Conservation (phyloP, 2,329 filamentous ascomycete species). For the Triangularia setosa region DNA sequence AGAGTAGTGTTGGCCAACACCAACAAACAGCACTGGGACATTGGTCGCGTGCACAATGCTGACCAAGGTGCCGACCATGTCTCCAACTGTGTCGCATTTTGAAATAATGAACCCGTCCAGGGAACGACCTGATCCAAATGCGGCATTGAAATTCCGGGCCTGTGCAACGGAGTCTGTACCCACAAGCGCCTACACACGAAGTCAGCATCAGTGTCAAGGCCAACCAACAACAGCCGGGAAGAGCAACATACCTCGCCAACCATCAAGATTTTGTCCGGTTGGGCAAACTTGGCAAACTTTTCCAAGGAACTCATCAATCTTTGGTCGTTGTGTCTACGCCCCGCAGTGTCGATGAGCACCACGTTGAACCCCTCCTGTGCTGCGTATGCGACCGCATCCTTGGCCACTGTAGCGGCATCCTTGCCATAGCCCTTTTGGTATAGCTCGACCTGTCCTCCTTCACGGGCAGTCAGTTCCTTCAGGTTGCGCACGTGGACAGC, state of each 20-base stretch:
- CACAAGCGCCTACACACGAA: slow-evolving; percentile 64
- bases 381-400: slow-evolving; percentile 84
- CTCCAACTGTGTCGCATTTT: slow-evolving; percentile 98
- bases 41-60: slow-evolving; percentile 97
- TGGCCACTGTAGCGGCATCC: slow-evolving; percentile 91
- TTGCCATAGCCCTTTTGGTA: slow-evolving; percentile 98
- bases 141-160: slow-evolving; percentile 91
- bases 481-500: slow-evolving; percentile 93
- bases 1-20: slow-evolving; percentile 65
- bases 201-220: neutral
- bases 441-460: slow-evolving; percentile 80
- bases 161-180: slow-evolving; percentile 94
- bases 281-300: slow-evolving; percentile 94
- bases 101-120: slow-evolving; percentile 97
- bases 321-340: slow-evolving; percentile 90
- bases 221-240: neutral
- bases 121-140: slow-evolving; percentile 74
- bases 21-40: slow-evolving; percentile 92
- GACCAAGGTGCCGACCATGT: slow-evolving; percentile 94
- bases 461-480: slow-evolving; percentile 78
- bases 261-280: slow-evolving; percentile 98
- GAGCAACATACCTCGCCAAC: slow-evolving; percentile 55
- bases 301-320: slow-evolving; percentile 94
- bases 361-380: slow-evolving; percentile 77
- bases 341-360: slow-evolving; percentile 94